Evolutionary conservation across 257 asterid genomes (phyloP).

Genomic region (Apocynum venetum): DNA sequence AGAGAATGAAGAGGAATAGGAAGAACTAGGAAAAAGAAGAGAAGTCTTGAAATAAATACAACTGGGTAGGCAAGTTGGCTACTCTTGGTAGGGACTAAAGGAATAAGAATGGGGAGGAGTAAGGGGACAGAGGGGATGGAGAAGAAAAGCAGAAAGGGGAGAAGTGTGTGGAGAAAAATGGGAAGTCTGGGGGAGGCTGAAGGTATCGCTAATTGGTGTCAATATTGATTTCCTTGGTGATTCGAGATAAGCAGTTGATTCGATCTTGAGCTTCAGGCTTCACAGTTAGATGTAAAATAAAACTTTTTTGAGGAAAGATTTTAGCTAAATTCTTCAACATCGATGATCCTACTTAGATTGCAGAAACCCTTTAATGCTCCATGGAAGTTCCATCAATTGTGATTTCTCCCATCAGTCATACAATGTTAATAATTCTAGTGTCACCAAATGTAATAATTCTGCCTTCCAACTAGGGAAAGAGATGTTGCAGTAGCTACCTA

Average conservation of each 20-base stretch:
- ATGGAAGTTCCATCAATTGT: too few relatives aligned
- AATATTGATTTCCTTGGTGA: too few relatives aligned
- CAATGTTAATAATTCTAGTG: background rate
- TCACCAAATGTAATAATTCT: background rate
- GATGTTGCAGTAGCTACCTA: too few relatives aligned
- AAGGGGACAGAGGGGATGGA: background rate
- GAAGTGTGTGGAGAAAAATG: background rate
- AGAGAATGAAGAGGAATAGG: background rate
- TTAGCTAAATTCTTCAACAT: background rate
- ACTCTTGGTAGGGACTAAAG: background rate
- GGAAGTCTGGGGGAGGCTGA: too few relatives aligned
- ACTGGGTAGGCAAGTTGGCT: background rate
- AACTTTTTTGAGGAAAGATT: background rate
- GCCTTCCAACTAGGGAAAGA: too few relatives aligned
- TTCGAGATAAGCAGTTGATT: background rate
- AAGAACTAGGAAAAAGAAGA: background rate
- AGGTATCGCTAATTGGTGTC: too few relatives aligned
- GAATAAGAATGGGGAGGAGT: background rate
- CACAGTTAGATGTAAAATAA: background rate
- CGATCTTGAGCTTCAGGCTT: background rate
- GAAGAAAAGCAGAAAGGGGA: background rate
- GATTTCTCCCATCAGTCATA: too few relatives aligned
- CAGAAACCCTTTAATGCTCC: too few relatives aligned
- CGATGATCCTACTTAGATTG: background rate
- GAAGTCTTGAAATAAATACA: background rate